phyloP scores from a whole-genome alignment of 345 rosid genomes.

The Dipteronia sinensis region DNA sequence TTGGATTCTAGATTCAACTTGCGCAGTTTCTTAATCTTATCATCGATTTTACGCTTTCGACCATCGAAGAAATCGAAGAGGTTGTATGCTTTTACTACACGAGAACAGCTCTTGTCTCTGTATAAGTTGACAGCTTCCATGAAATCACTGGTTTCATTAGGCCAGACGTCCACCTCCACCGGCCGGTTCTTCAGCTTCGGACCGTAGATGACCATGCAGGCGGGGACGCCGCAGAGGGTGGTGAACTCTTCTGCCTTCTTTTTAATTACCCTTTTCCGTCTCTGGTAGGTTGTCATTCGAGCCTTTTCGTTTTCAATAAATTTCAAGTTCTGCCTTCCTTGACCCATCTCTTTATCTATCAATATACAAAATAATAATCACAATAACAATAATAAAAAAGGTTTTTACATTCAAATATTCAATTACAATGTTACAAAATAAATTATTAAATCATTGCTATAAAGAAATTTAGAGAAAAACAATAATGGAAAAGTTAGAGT shows the following conservation, averaged over 20 bases:
- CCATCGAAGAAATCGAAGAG: constrained; percentile 17
- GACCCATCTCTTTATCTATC: constrained; percentile 13
- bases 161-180: constrained; percentile 34
- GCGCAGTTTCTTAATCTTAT: neutral
- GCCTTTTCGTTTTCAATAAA: constrained; percentile 39
- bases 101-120: constrained; percentile 25
- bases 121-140: constrained; percentile 32
- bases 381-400: neutral
- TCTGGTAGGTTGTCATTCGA: constrained; percentile 35
- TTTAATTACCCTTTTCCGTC: constrained; percentile 32
- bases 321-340: too few relatives aligned
- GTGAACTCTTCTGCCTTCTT: constrained; percentile 34
- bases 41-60: constrained; percentile 5
- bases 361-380: neutral
- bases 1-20: constrained; percentile 10
- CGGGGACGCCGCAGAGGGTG: constrained; percentile 35
- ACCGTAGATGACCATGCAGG: constrained; percentile 41
- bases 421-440: too few relatives aligned
- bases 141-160: constrained; percentile 23
- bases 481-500: neutral
- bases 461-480: neutral
- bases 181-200: constrained; percentile 20
- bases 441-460: neutral
- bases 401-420: too few relatives aligned
- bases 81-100: constrained; percentile 18